Percentiles rank a stretch among this genome's conserved stretches.
Evolutionary conservation across 2,329 filamentous ascomycete genomes (phyloP).

Genomic region (Huntiella moniliformis): DNA sequence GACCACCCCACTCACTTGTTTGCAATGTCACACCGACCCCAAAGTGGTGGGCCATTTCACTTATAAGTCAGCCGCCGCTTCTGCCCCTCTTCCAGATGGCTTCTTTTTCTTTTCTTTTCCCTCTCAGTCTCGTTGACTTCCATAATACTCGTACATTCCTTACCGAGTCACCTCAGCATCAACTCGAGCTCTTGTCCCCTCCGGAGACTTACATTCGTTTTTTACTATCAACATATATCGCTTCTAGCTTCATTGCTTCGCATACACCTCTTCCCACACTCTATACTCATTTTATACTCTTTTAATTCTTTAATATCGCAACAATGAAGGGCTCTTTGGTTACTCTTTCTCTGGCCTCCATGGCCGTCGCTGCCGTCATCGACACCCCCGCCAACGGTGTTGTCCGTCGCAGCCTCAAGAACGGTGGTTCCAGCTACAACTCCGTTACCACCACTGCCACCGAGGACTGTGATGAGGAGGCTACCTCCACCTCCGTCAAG

Average conservation of each 20-base stretch:
- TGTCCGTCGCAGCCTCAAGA: neutral
- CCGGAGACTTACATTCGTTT: slow-evolving; percentile 9
- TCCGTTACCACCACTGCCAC: neutral
- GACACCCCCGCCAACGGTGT: slow-evolving; percentile 6
- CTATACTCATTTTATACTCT: slow-evolving; percentile 3
- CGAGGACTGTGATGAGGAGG: slow-evolving; percentile 2
- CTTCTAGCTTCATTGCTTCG: slow-evolving; percentile 3
- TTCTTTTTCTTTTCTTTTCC: slow-evolving; percentile 1
- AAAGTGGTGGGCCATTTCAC: no score
- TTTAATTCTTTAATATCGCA: neutral
- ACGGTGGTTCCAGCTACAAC: neutral
- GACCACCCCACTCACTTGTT: no score
- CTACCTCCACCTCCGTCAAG: neutral
- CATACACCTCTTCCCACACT: slow-evolving; percentile 2
- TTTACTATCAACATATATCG: neutral
- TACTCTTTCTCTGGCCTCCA: slow-evolving; percentile 11
- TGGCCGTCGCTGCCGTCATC: slow-evolving; percentile 8
- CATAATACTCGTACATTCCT: slow-evolving; percentile 6
- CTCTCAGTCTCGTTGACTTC: slow-evolving; percentile 11
- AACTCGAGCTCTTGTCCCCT: slow-evolving; percentile 6
- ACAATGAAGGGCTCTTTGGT: slow-evolving; percentile 12
- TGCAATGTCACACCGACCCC: no score
- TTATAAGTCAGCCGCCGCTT: neutral
- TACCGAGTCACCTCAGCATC: slow-evolving; percentile 9
- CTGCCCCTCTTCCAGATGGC: neutral